phyloP scores from a whole-genome alignment of 2,329 filamentous ascomycete genomes.

The Ophiocordyceps sinensis region DNA sequence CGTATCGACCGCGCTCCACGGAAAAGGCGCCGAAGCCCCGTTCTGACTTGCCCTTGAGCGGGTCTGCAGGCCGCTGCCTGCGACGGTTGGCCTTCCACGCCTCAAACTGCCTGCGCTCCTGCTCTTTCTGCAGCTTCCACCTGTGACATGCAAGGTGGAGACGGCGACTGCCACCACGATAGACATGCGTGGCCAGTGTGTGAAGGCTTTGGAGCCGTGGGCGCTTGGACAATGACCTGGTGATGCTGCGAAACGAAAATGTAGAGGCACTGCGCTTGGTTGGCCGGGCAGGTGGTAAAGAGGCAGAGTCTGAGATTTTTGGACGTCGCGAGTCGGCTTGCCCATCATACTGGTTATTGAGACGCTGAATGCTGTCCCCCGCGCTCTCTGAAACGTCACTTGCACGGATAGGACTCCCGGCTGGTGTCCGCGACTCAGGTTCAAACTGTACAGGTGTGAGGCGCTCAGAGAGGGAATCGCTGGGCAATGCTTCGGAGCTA shows the following conservation, averaged over 20 bases:
- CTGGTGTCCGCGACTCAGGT: neutral
- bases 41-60: constrained; percentile 10
- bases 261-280: constrained; percentile 17
- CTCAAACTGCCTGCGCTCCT: constrained; percentile 12
- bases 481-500: constrained; percentile 11
- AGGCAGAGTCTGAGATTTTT: constrained; percentile 6
- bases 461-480: constrained; percentile 9
- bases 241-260: constrained; percentile 15
- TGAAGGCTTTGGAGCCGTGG: constrained; percentile 12
- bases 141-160: constrained; percentile 12
- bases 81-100: constrained; percentile 15
- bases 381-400: neutral
- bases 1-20: constrained; percentile 9
- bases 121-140: constrained; percentile 12
- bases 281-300: constrained; percentile 1
- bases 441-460: neutral
- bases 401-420: neutral
- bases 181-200: constrained; percentile 14
- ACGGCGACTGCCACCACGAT: constrained; percentile 10
- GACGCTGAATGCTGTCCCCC: constrained; percentile 1
- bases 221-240: constrained; percentile 11
- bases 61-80: constrained; percentile 9
- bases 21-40: constrained; percentile 11
- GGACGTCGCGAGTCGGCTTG: constrained; percentile 5
- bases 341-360: constrained; percentile 12